phyloP scores from a whole-genome alignment of 805 yeast species.

The Hanseniaspora thailandica region DNA sequence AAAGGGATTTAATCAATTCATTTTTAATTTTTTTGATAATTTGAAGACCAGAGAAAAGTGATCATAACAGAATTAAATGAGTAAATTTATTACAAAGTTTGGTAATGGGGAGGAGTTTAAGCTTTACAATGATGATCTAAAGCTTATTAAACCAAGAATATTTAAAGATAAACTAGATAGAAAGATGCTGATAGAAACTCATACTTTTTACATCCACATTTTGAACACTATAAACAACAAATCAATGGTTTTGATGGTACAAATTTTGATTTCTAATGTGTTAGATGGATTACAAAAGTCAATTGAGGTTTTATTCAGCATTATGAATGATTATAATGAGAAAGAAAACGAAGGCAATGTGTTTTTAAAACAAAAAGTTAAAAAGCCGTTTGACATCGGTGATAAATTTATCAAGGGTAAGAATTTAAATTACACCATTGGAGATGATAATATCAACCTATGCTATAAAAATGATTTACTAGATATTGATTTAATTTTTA shows the following conservation, averaged over 20 bases:
- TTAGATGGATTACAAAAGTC: conserved; percentile 42
- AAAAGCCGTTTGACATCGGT: conserved; percentile 33
- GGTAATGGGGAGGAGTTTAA: not conserved
- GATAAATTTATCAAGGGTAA: conserved; percentile 34
- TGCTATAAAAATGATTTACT: not conserved
- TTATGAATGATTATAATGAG: conserved; percentile 24
- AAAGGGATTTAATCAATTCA: not conserved
- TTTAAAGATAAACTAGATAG: not conserved
- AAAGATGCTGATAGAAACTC: conserved; percentile 41
- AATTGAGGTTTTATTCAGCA: conserved; percentile 42
- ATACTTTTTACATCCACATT: conserved; percentile 42
- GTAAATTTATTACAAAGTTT: not conserved
- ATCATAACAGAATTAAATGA: too few species aligned
- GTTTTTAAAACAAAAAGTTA: conserved; percentile 8
- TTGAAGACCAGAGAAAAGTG: too few species aligned
- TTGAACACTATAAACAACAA: conserved; percentile 22
- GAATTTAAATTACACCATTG: conserved; percentile 18
- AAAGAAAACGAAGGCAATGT: conserved; percentile 13
- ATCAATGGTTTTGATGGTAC: conserved; percentile 37
- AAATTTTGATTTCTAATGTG: conserved; percentile 40
- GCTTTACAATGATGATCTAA: not conserved
- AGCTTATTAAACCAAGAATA: not conserved
- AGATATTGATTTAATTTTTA: not conserved
- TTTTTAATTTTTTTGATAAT: too few species aligned
- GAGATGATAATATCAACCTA: conserved; percentile 5